Evolutionary conservation across 345 rosid genomes (phyloP), one percentile per base, ranked within the genome.

Genomic region (Erucastrum elatum): DNA sequence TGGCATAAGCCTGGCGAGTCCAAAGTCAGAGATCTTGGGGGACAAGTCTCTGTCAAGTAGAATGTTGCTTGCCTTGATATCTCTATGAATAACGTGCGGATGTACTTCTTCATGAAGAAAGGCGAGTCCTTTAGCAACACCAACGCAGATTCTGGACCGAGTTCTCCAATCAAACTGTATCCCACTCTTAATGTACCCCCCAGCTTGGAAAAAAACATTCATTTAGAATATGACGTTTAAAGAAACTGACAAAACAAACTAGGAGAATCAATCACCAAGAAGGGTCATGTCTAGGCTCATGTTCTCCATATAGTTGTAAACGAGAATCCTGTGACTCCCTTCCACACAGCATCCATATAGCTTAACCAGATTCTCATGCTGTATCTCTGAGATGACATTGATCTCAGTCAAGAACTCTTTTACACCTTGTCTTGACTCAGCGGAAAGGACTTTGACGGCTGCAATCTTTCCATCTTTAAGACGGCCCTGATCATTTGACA

Each of bases 41-140:
- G 85, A 85, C 8, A 92, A 81, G 66, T 91, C 87, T 71, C 67
- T 87, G 80, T 91, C 99, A 4, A 95, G 97, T 29, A 95, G 91
- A 73, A 95, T 91, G 78, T 95, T 95, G 85, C 98, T 95, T 11
- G 99, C 98, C 84, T 95, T 95, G 73, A 95, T 95, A 84, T 95
- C 99, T 86, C 99, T 88, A 34, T 93, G 99, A 63, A 95, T 75
- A 56, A 95, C 85, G 75, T 87, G 84, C 2, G 99, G 99, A 3
- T 59, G 83, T 80, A 95, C 90, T 83, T 87, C 90, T 77, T 92
- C 97, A 13, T 95, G 99, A 77, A 95, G 98, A 76, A 83, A 95
- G 30, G 94, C 90, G 68, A 95, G 91, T 65, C 99, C 99, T 66
- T 79, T 80, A 25, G 98, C 99, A 53, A 92, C 82, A 4, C 97